These are phyloP conservation scores for Sphagnurus paluster DNA, from an alignment of 1,284 basidiomycete species.

Conservation along the genomic window DNA sequence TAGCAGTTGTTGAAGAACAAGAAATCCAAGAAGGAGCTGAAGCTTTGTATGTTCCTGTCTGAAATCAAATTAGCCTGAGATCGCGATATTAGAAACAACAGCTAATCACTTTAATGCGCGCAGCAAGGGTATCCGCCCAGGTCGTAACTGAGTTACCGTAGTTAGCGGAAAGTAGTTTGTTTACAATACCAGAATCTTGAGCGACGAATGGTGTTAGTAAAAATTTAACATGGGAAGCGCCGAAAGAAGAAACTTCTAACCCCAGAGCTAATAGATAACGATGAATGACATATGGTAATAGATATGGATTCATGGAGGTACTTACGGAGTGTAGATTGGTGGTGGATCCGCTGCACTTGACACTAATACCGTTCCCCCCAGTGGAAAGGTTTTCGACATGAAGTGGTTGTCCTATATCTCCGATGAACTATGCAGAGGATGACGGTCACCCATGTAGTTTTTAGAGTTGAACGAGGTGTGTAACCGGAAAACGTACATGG, in stretches of 20 bases:
- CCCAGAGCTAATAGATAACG: conserved; percentile 35
- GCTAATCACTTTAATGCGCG: conserved; percentile 41
- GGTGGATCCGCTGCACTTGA: conserved; percentile 37
- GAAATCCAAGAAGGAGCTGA: conserved; percentile 43
- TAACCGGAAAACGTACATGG: conserved; percentile 34
- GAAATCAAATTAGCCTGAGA: not conserved
- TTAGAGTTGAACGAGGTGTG: too few species aligned
- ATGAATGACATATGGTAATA: not conserved
- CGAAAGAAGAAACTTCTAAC: conserved; percentile 25
- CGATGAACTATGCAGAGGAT: conserved; percentile 44
- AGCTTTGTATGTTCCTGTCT: conserved; percentile 42
- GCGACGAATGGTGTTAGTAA: not conserved
- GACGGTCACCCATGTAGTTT: not conserved
- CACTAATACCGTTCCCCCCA: conserved; percentile 44
- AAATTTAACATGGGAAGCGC: not conserved
- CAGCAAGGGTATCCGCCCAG: conserved; percentile 44
- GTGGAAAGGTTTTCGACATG: conserved; percentile 44
- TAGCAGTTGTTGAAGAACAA: conserved; percentile 42
- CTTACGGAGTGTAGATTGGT: conserved; percentile 54
- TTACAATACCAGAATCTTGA: conserved; percentile 48
- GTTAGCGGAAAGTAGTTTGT: conserved; percentile 40
- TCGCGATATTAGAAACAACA: not conserved
- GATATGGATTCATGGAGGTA: conserved; percentile 1
- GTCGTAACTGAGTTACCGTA: conserved; percentile 39
- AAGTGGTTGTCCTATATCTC: conserved; percentile 52